Conservation (phyloP, 2,329 filamentous ascomycete genomes). For the Ascochyta lentis region DNA sequence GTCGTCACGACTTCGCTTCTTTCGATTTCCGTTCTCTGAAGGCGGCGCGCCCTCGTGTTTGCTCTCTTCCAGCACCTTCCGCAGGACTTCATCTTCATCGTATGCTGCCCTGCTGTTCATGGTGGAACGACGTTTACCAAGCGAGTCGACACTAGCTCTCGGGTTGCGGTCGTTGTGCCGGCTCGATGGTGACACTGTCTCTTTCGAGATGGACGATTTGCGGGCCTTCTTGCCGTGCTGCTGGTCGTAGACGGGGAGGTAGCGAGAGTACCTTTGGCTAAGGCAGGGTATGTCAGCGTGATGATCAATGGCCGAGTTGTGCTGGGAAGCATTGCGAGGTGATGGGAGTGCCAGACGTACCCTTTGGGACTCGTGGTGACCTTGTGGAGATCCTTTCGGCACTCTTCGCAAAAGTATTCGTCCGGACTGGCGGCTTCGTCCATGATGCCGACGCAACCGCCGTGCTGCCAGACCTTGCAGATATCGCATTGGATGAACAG, state of each 20-base stretch:
- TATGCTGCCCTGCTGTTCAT: constrained; percentile 98
- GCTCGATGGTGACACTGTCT: constrained; percentile 62
- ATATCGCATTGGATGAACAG: constrained; percentile 98
- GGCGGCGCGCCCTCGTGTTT: constrained; percentile 74
- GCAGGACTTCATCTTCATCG: constrained; percentile 89
- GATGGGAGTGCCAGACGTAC: constrained; percentile 62
- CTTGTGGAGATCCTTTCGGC: constrained; percentile 88
- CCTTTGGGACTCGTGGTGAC: constrained; percentile 81
- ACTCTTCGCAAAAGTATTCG: constrained; percentile 97
- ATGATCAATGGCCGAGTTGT: neutral
- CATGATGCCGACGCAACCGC: constrained; percentile 95
- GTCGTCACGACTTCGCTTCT: constrained; percentile 87
- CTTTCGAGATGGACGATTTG: constrained; percentile 71
- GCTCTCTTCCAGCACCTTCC: constrained; percentile 92
- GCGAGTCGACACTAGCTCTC: constrained; percentile 61
- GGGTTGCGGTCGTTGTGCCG: constrained; percentile 63
- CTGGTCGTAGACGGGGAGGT: constrained; percentile 65
- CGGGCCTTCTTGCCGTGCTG: constrained; percentile 59
- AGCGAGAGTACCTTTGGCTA: constrained; percentile 69
- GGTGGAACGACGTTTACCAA: constrained; percentile 86
- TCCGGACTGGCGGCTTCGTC: constrained; percentile 92
- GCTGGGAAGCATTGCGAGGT: neutral
- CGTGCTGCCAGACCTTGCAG: constrained; percentile 99
- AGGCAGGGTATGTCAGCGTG: constrained; percentile 9
- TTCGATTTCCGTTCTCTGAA: constrained; percentile 64